phyloP scores from a whole-genome alignment of 805 yeast species.

The Zygoascus biomembranicola region DNA sequence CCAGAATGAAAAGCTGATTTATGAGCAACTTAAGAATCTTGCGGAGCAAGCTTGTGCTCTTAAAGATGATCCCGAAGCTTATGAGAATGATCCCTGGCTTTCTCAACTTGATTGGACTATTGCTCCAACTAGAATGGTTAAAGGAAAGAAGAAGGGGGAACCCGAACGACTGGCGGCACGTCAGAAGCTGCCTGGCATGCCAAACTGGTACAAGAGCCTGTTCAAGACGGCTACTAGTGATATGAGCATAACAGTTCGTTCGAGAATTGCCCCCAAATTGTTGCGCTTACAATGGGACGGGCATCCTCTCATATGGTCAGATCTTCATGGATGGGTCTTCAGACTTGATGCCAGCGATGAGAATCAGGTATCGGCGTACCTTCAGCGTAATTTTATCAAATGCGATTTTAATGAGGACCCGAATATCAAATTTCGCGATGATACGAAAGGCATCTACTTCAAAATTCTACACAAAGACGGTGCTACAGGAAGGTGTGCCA shows the following conservation, averaged over 20 bases:
- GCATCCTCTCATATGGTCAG: slow-evolving; percentile 74
- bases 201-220: slow-evolving; percentile 81
- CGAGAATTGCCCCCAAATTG: slow-evolving; percentile 69
- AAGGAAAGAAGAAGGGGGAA: slow-evolving; percentile 52
- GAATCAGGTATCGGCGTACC: slow-evolving; percentile 20
- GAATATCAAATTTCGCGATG: slow-evolving; percentile 22
- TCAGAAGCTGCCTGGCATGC: slow-evolving; percentile 82
- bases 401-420: slow-evolving; percentile 16
- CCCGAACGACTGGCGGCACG: slow-evolving; percentile 37
- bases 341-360: slow-evolving; percentile 37
- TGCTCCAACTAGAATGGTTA: slow-evolving; percentile 50
- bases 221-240: slow-evolving; percentile 33
- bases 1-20: slow-evolving; percentile 47
- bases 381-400: slow-evolving; percentile 30
- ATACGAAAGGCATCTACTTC: slow-evolving; percentile 35
- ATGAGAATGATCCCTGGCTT: slow-evolving; percentile 75
- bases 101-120: slow-evolving; percentile 83
- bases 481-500: slow-evolving; percentile 59
- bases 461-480: slow-evolving; percentile 89
- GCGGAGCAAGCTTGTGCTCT: slow-evolving; percentile 50
- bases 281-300: slow-evolving; percentile 80
- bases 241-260: slow-evolving; percentile 57
- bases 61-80: slow-evolving; percentile 35
- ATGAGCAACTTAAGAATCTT: slow-evolving; percentile 46
- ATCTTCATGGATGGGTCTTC: slow-evolving; percentile 83